phyloP scores from a whole-genome alignment of 1,284 basidiomycete species.

The Kwoniella shivajii region DNA sequence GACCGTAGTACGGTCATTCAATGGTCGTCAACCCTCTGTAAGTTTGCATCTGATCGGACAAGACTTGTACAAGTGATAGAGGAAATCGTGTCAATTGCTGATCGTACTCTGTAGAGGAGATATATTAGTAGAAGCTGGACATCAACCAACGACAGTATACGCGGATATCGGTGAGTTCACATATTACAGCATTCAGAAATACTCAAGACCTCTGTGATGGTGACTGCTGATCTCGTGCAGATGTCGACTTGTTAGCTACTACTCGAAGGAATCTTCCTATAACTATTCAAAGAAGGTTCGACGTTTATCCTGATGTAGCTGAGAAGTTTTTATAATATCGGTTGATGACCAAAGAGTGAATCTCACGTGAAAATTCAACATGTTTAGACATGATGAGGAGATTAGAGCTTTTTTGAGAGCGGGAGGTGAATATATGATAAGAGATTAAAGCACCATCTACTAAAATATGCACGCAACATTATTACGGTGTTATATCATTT shows the following conservation, averaged over 20 bases:
- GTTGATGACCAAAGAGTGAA: too few relatives aligned
- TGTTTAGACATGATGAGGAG: too few relatives aligned
- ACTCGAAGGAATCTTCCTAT: slow-evolving; percentile 83
- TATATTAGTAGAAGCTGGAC: slow-evolving; percentile 74
- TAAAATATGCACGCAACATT: too few relatives aligned
- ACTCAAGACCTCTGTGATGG: not conserved
- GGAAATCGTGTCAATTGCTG: too few relatives aligned
- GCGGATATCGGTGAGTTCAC: slow-evolving; percentile 71
- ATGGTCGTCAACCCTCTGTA: slow-evolving; percentile 87
- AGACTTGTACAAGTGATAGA: too few relatives aligned
- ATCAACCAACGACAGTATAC: slow-evolving; percentile 78
- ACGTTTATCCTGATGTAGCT: slow-evolving; percentile 79
- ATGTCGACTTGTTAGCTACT: slow-evolving; percentile 67
- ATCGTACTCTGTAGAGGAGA: slow-evolving; percentile 60
- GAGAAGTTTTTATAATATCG: slow-evolving; percentile 8
- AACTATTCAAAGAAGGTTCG: slow-evolving; percentile 83
- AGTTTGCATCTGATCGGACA: slow-evolving; percentile 43
- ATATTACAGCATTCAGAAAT: not conserved
- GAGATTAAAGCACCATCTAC: too few relatives aligned
- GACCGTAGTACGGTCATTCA: slow-evolving; percentile 78
- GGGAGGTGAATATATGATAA: too few relatives aligned
- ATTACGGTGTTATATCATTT: too few relatives aligned
- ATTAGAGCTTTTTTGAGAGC: too few relatives aligned
- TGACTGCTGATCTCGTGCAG: slow-evolving; percentile 55
- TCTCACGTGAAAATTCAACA: too few relatives aligned